Evolutionary conservation across 352 stramenopile species (phyloP).

Genomic region (Pythium rhizo-oryzae): DNA sequence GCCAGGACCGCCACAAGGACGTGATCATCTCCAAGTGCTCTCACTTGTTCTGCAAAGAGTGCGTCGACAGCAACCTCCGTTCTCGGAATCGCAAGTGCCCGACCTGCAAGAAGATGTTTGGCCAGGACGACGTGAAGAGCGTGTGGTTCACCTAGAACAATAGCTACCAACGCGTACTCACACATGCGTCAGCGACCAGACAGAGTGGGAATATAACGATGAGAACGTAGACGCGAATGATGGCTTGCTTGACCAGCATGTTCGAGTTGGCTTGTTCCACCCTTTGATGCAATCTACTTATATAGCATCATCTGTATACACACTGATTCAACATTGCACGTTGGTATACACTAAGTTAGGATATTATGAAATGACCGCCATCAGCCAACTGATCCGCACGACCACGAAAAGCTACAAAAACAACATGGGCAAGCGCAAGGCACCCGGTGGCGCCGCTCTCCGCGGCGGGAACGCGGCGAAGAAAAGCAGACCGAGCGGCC

Average conservation of each 20-base stretch:
- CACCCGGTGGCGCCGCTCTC: slow-evolving; percentile 22
- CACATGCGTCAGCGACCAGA: too few species aligned
- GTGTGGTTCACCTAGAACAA: slow-evolving; percentile 79
- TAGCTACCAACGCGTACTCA: neutral
- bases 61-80: slow-evolving; percentile 87
- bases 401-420: neutral
- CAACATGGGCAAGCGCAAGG: slow-evolving; percentile 42
- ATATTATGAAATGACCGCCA: neutral
- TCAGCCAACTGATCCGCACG: slow-evolving; percentile 15
- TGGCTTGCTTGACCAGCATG: too few species aligned
- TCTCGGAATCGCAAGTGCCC: slow-evolving; percentile 89
- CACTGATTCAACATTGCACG: neutral
- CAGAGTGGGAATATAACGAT: too few species aligned
- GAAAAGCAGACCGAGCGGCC: slow-evolving; percentile 25
- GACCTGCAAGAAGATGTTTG: slow-evolving; percentile 92
- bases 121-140: slow-evolving; percentile 85
- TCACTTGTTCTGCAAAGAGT: slow-evolving; percentile 91
- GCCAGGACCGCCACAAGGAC: slow-evolving; percentile 82
- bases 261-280: too few species aligned
- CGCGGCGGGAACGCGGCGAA: slow-evolving; percentile 32
- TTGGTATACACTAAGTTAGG: slow-evolving; percentile 3
- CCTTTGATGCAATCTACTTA: too few species aligned
- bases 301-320: too few species aligned
- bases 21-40: slow-evolving; percentile 90
- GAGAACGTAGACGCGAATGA: too few species aligned